Percentiles rank a stretch among this genome's conserved stretches.
Conservation (phyloP, 2,329 filamentous ascomycete genomes). For the Fusarium buxicola region DNA sequence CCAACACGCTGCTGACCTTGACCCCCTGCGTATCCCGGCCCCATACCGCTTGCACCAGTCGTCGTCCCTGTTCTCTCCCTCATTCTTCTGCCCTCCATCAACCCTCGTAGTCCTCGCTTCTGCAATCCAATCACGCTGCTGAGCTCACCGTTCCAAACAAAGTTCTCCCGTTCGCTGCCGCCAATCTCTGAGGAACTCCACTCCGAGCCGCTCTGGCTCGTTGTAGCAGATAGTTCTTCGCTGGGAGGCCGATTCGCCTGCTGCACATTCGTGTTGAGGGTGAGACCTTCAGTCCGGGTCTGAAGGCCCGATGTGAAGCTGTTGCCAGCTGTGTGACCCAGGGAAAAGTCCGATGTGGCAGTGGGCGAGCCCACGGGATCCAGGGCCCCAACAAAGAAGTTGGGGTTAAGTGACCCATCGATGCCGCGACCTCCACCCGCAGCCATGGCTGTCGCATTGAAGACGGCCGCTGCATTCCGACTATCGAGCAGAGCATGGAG, state of each 20-base stretch:
- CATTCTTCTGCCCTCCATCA: conserved; percentile 94
- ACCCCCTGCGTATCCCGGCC: conserved; percentile 30
- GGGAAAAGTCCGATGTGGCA: conserved; percentile 50
- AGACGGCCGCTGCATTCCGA: conserved; percentile 94
- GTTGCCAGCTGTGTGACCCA: conserved; percentile 47
- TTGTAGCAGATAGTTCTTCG: conserved; percentile 62
- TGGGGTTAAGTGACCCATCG: conserved; percentile 72
- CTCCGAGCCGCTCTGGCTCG: conserved; percentile 66
- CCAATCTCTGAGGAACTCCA: conserved; percentile 67
- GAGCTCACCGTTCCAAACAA: conserved; percentile 81
- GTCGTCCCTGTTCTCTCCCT: conserved; percentile 74
- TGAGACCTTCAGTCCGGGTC: conserved; percentile 55
- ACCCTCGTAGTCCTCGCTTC: conserved; percentile 87
- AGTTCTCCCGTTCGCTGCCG: conserved; percentile 61
- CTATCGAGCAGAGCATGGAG: conserved; percentile 91
- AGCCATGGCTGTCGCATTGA: conserved; percentile 98
- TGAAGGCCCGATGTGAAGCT: conserved; percentile 49
- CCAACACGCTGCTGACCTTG: conserved; percentile 58
- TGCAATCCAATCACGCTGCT: conserved; percentile 95
- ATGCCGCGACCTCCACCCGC: conserved; percentile 91
- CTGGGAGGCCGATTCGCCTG: conserved; percentile 54
- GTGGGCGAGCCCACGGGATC: conserved; percentile 55
- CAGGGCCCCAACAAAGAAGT: conserved; percentile 67
- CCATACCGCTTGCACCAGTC: conserved; percentile 38
- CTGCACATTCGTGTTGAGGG: conserved; percentile 61